Conservation (phyloP, 164 flowering plant species). For the Annona cherimola region DNA sequence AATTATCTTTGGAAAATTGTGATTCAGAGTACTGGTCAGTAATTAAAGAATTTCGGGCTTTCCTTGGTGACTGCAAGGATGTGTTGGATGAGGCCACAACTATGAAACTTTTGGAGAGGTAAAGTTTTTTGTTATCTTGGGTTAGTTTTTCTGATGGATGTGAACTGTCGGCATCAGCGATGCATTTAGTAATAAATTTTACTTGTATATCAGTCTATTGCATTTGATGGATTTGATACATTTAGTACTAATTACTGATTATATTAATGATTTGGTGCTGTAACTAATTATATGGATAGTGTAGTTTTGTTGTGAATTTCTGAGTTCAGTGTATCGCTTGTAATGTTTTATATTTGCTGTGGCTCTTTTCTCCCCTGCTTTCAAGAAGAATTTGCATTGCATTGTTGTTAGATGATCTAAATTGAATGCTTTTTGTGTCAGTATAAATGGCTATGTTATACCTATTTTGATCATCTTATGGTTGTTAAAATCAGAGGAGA, state of each 20-base stretch:
- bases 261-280: background rate
- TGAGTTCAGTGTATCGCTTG: no score
- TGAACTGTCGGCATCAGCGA: background rate
- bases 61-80: constrained; percentile 90
- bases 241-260: background rate
- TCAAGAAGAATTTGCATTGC: background rate
- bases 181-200: background rate
- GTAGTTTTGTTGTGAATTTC: background rate
- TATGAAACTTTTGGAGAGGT: constrained; percentile 93
- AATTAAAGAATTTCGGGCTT: constrained; percentile 85
- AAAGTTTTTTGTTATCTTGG: constrained; percentile 6
- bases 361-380: background rate
- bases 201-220: background rate
- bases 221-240: constrained; percentile 3
- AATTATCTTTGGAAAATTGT: constrained; percentile 34
- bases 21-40: constrained; percentile 75
- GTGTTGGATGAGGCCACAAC: constrained; percentile 98
- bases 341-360: no score
- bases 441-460: background rate
- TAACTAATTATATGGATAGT: background rate
- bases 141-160: background rate
- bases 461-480: background rate
- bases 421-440: background rate
- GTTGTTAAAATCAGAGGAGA: background rate
- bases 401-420: background rate